These are phyloP conservation scores for Xenoacremonium recifei DNA, from an alignment of 2,329 filamentous ascomycete species.

Conservation along the genomic window DNA sequence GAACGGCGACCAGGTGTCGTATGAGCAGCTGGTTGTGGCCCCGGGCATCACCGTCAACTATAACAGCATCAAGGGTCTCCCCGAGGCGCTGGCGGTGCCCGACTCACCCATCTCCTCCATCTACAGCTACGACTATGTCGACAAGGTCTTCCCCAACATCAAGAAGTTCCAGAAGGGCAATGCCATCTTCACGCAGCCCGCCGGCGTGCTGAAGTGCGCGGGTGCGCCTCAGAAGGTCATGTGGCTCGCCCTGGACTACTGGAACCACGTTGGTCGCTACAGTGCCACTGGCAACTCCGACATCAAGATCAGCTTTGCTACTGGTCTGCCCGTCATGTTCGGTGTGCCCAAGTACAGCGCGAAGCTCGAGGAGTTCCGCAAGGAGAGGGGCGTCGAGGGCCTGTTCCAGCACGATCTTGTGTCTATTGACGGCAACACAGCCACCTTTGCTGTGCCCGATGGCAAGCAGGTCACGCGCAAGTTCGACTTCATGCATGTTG, in stretches of 20 bases:
- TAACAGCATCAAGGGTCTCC: constrained; percentile 51
- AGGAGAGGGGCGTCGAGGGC: constrained; percentile 55
- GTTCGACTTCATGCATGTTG: constrained; percentile 57
- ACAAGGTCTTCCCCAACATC: constrained; percentile 51
- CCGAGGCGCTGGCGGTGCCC: constrained; percentile 51
- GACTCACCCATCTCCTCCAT: constrained; percentile 53
- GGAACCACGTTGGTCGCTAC: constrained; percentile 49
- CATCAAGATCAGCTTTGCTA: constrained; percentile 55
- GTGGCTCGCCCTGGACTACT: constrained; percentile 61
- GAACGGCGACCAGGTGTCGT: constrained; percentile 55
- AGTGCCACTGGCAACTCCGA: constrained; percentile 36
- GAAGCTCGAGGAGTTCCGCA: constrained; percentile 50
- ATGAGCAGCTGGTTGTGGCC: constrained; percentile 64
- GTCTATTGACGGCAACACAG: constrained; percentile 50
- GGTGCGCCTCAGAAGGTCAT: constrained; percentile 61
- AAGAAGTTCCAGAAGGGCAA: constrained; percentile 46
- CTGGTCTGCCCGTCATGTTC: constrained; percentile 56
- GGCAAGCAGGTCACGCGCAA: constrained; percentile 42
- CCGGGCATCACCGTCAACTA: constrained; percentile 56
- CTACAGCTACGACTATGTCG: constrained; percentile 54
- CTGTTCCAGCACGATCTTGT: constrained; percentile 58
- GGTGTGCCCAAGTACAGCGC: constrained; percentile 59
- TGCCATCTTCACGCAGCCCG: constrained; percentile 60
- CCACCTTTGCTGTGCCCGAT: constrained; percentile 45
- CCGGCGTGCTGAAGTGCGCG: constrained; percentile 59